Evolutionary conservation across 495 filamentous ascomycete genomes (phyloP).

Genomic region (Trichoderma parareesei): DNA sequence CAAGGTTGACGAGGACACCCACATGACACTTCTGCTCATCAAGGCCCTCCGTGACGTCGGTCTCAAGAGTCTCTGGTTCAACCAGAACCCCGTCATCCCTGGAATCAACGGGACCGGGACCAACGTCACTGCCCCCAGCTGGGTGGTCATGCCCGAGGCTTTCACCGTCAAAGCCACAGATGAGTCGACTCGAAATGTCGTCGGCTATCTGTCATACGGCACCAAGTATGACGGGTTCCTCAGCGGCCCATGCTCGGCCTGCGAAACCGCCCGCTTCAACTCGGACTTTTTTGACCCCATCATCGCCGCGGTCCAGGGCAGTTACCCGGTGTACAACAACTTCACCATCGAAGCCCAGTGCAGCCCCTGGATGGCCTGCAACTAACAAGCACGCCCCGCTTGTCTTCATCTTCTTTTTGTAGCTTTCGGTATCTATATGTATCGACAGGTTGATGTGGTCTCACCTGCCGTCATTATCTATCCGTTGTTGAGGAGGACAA

Average conservation of each 20-base stretch:
- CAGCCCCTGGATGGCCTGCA: conserved; percentile 3
- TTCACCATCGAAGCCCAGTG: conserved; percentile 5
- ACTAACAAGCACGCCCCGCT: not conserved
- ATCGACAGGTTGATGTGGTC: not conserved
- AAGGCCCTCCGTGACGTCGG: conserved; percentile 1
- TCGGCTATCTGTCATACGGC: conserved; percentile 2
- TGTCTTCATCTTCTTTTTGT: not conserved
- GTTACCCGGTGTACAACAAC: conserved; percentile 1
- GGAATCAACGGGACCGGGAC: conserved; percentile 3
- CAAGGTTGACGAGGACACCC: not conserved
- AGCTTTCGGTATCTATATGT: not conserved
- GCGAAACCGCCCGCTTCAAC: conserved; percentile 1
- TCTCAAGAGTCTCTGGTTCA: conserved; percentile 4
- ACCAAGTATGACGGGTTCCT: conserved; percentile 7
- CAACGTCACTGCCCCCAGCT: not conserved
- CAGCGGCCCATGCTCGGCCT: conserved; percentile 5
- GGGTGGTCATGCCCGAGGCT: not conserved
- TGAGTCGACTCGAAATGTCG: not conserved
- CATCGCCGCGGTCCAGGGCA: not conserved
- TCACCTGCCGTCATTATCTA: not conserved
- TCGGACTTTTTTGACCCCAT: conserved; percentile 4
- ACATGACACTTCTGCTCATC: conserved; percentile 1
- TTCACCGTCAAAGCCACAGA: not conserved
- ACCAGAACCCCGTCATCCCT: not conserved
- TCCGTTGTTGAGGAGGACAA: not conserved